Conservation (phyloP, 306 rosid species). For the Quercus suber region DNA sequence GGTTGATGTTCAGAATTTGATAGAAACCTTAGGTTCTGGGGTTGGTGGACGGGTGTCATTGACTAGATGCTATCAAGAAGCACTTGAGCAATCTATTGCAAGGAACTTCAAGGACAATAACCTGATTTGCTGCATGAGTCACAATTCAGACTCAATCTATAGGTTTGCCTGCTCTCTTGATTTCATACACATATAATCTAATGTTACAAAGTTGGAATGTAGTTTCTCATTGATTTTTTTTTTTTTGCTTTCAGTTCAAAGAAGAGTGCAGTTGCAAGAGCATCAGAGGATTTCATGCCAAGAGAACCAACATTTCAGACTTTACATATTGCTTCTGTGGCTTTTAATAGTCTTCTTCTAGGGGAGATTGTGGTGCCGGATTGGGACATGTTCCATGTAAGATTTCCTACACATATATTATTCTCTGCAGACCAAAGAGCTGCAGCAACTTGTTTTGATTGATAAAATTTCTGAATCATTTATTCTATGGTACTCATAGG, state of each 20-base stretch:
- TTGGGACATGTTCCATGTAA: conserved; percentile 85
- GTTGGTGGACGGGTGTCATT: conserved; percentile 62
- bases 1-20: conserved; percentile 65
- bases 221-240: conserved; percentile 1
- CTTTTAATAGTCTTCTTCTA: conserved; percentile 66
- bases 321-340: conserved; percentile 63
- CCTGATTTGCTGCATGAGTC: conserved; percentile 67
- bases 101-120: conserved; percentile 52
- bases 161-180: conserved; percentile 36
- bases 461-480: not conserved
- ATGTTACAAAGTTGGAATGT: not conserved
- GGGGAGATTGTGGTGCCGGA: conserved; percentile 78
- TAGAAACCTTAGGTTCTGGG: conserved; percentile 66
- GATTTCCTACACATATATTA: conserved; percentile 9
- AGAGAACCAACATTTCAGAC: conserved; percentile 72
- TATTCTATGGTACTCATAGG: not conserved
- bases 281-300: conserved; percentile 83
- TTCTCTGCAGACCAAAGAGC: not conserved
- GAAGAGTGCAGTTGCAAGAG: conserved; percentile 66
- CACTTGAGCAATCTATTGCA: conserved; percentile 55
- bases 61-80: conserved; percentile 54
- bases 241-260: conserved; percentile 45
- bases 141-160: conserved; percentile 59
- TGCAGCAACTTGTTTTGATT: not conserved
- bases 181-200: not conserved